These are phyloP conservation scores for Diplodia corticola DNA, from an alignment of 2,329 filamentous ascomycete genomes.

Conservation along the genomic window DNA sequence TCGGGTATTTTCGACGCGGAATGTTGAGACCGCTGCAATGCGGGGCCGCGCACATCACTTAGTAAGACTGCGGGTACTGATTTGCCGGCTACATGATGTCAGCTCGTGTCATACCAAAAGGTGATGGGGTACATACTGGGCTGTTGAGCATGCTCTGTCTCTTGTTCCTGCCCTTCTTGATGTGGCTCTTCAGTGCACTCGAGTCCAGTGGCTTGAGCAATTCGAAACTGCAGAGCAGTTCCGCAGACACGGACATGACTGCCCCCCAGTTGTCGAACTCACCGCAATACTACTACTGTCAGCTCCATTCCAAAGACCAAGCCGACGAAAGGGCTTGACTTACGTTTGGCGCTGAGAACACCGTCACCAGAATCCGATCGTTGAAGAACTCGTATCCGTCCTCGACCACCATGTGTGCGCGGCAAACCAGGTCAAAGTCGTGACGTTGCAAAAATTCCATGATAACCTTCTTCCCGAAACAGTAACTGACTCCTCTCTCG, in stretches of 20 bases:
- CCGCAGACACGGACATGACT: constrained; percentile 94
- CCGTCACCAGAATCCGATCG: constrained; percentile 89
- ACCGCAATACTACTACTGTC: constrained; percentile 72
- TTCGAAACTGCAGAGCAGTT: constrained; percentile 95
- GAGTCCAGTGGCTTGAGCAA: constrained; percentile 94
- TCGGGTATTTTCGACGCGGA: constrained; percentile 7
- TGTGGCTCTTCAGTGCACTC: constrained; percentile 94
- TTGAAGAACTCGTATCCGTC: constrained; percentile 99
- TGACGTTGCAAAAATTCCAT: constrained; percentile 92
- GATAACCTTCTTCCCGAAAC: constrained; percentile 97
- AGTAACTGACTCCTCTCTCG: constrained; percentile 95
- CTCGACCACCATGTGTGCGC: constrained; percentile 98
- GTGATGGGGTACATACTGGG: constrained; percentile 65
- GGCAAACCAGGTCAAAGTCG: constrained; percentile 95
- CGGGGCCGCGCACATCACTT: constrained; percentile 25
- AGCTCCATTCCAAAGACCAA: neutral
- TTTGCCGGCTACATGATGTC: constrained; percentile 45
- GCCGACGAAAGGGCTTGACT: constrained; percentile 44
- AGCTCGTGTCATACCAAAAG: neutral
- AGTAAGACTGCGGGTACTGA: constrained; percentile 55
- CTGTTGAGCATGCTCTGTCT: constrained; percentile 94
- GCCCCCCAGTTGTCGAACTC: constrained; percentile 99
- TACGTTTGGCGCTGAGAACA: constrained; percentile 97
- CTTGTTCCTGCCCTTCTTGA: constrained; percentile 96
- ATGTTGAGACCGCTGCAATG: neutral